Percentiles rank a stretch among this genome's conserved stretches.
phyloP scores from a whole-genome alignment of 768 basidiomycete species.

The Suillus decipiens region DNA sequence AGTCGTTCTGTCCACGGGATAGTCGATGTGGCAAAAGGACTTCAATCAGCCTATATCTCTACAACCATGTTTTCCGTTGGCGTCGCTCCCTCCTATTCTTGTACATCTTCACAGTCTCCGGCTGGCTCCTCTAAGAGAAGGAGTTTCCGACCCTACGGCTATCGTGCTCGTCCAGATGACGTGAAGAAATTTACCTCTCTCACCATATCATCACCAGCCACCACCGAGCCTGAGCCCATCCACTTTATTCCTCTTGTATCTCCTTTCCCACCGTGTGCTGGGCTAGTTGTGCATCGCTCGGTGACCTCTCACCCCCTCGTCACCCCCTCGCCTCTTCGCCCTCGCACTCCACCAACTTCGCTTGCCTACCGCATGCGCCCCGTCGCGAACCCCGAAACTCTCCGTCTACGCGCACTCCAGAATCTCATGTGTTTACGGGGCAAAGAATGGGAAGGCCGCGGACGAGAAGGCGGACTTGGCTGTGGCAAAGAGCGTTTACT shows the following conservation, averaged over 20 bases:
- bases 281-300: constrained; percentile 26
- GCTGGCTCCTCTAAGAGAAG: constrained; percentile 15
- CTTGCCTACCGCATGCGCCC: constrained; percentile 53
- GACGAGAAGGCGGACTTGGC: constrained; percentile 49
- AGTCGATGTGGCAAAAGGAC: constrained; percentile 52
- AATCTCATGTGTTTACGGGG: constrained; percentile 50
- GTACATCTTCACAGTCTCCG: constrained; percentile 21
- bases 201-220: constrained; percentile 14
- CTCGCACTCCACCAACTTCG: constrained; percentile 31
- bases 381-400: constrained; percentile 59
- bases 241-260: constrained; percentile 45
- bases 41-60: constrained; percentile 60
- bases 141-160: constrained; percentile 37
- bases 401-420: constrained; percentile 62
- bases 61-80: constrained; percentile 51
- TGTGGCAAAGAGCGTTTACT: constrained; percentile 59
- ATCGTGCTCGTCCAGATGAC: constrained; percentile 44
- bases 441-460: constrained; percentile 49
- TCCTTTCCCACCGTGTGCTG: constrained; percentile 33
- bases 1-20: constrained; percentile 42
- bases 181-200: constrained; percentile 43
- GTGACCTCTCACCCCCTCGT: constrained; percentile 41
- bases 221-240: constrained; percentile 25
- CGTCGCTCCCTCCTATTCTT: constrained; percentile 21
- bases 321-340: constrained; percentile 44